These are phyloP conservation scores for Lasiodiplodia gonubiensis DNA, from an alignment of 2,329 filamentous ascomycete species.

Conservation along the genomic window DNA sequence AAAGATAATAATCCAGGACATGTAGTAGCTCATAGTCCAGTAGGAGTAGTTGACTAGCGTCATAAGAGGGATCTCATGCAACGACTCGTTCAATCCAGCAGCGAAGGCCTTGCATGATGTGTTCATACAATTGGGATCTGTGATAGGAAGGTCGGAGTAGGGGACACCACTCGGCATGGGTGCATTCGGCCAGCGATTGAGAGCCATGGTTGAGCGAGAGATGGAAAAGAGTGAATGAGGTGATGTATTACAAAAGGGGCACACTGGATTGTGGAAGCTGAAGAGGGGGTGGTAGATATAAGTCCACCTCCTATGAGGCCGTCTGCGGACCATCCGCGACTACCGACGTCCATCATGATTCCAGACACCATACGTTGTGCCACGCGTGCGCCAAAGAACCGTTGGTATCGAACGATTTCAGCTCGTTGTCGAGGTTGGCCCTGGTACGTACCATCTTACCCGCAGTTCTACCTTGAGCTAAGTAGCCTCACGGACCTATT, in stretches of 20 bases:
- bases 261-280: background rate
- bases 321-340: background rate
- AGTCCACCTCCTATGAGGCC: background rate
- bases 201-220: background rate
- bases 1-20: conserved; percentile 32
- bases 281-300: background rate
- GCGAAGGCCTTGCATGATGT: conserved; percentile 30
- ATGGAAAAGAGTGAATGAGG: background rate
- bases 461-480: conserved; percentile 10
- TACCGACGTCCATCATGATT: background rate
- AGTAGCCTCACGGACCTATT: background rate
- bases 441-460: conserved; percentile 1
- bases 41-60: conserved; percentile 30
- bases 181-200: conserved; percentile 29
- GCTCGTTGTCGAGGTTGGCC: conserved; percentile 7
- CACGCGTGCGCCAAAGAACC: background rate
- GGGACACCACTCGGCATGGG: conserved; percentile 26
- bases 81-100: conserved; percentile 30
- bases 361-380: background rate
- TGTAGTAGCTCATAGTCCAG: conserved; percentile 32
- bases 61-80: conserved; percentile 29
- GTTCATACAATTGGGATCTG: conserved; percentile 32
- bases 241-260: conserved; percentile 1
- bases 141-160: conserved; percentile 31
- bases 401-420: background rate